Evolutionary conservation across 1,284 basidiomycete genomes (phyloP), one percentile per base, ranked within the genome.

Genomic region (Irpex lacteus): DNA sequence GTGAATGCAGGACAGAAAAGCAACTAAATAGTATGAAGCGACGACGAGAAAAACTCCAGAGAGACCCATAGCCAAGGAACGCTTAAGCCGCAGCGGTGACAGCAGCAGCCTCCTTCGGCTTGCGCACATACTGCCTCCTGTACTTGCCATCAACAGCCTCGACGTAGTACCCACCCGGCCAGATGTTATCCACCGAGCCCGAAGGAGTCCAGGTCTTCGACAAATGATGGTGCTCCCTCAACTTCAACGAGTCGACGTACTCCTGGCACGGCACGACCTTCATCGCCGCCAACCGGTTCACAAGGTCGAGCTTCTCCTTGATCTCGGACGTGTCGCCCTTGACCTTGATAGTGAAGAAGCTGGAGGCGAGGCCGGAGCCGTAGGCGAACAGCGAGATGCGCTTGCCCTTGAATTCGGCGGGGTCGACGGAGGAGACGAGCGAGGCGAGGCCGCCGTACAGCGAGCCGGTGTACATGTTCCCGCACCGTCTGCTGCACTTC

Each of bases 381-480:
- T 96, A 98, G 57, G 94, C 95, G 82, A 95, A 99, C 84, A 98
- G 84, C 70, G 89, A 90, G 74, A 97, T 82, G 47, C 94, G 87
- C 84, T 95, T 96, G 78, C 87, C 90, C 71, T 82, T 76, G 64
- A 95, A 79, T 66, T 88, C 81, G 15, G 83, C 78, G 6, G 91
- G 87, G 69, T 87, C 85, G 53, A 92, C 85, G 54, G 83, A 82
- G 60, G 91, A 85, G 57, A 98, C 74, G 40, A 97, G 81, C 13
- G 90, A 94, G 40, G 95, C 93, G 65, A 99, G 87, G 69, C 94
- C 96, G 63, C 95, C 95, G 76, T 97, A 98, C 34, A 99, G 83
- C 54, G 95, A 96, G n/a, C 92, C 97, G 21, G 97, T 96, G 86
- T 99, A 98, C 93, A 97, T 98, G 88, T 99, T 98, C 15, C 97